These are phyloP conservation scores for Pythium brassicae DNA, from an alignment of 352 stramenopile species.

Conservation along the genomic window DNA sequence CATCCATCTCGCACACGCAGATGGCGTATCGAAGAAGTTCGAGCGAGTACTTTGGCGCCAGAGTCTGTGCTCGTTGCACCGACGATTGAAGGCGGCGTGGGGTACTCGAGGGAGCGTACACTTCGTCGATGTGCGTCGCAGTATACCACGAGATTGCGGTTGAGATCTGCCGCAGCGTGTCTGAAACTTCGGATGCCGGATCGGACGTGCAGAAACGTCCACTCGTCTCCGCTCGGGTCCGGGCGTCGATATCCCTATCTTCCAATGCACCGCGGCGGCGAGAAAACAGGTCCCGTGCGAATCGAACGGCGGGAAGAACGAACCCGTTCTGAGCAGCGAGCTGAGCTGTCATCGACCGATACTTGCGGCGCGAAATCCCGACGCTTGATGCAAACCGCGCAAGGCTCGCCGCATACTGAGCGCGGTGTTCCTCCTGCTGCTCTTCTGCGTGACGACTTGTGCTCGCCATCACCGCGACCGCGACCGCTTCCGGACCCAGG, in stretches of 20 bases:
- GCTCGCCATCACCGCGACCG: too few species aligned
- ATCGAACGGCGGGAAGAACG: constrained; percentile 47
- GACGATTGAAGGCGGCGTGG: constrained; percentile 14
- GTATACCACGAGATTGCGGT: constrained; percentile 58
- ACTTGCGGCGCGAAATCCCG: constrained; percentile 32
- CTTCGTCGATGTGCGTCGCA: constrained; percentile 43
- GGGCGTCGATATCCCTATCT: background rate
- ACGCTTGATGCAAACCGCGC: constrained; percentile 45
- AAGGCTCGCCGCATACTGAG: constrained; percentile 37
- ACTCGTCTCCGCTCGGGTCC: background rate
- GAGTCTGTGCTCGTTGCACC: constrained; percentile 34
- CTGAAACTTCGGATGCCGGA: constrained; percentile 4
- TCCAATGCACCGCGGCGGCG: constrained; percentile 10
- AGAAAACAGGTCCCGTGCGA: constrained; percentile 53
- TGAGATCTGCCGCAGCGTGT: constrained; percentile 46
- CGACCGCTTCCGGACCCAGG: background rate
- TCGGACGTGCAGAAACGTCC: background rate
- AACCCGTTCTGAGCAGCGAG: constrained; percentile 35
- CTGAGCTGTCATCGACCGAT: constrained; percentile 36
- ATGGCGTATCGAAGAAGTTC: constrained; percentile 60
- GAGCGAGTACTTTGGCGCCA: constrained; percentile 49
- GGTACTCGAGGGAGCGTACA: constrained; percentile 26
- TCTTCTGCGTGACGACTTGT: constrained; percentile 2
- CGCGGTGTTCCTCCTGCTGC: constrained; percentile 34
- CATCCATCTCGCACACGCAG: constrained; percentile 47